Evolutionary conservation across 1,284 basidiomycete species (phyloP).

Genomic region (Lignosus rhinocerotis): DNA sequence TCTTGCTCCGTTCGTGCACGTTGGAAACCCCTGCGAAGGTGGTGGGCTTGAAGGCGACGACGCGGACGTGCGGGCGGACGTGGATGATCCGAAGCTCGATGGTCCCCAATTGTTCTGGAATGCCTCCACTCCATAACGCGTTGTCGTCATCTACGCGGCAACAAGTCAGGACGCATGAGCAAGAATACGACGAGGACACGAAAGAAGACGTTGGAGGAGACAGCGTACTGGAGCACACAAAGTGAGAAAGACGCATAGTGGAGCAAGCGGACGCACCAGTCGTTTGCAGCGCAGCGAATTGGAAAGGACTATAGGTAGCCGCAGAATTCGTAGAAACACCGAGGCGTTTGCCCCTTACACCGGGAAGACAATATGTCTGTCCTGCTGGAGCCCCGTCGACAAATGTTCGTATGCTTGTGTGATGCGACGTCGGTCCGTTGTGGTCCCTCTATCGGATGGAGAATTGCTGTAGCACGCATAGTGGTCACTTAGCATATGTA

Average conservation of each 20-base stretch:
- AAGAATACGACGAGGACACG: no score
- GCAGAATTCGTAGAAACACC: constrained; percentile 4
- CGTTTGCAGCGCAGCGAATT: constrained; percentile 11
- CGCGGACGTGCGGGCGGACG: not conserved
- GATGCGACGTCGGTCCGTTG: constrained; percentile 3
- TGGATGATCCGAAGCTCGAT: constrained; percentile 5
- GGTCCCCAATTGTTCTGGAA: constrained; percentile 6
- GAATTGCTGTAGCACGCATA: constrained; percentile 1
- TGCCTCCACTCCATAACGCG: constrained; percentile 2
- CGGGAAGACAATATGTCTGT: not conserved
- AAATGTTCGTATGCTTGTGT: constrained; percentile 1
- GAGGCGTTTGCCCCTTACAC: not conserved
- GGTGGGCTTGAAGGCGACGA: not conserved
- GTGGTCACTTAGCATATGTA: not conserved
- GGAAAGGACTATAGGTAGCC: constrained; percentile 5
- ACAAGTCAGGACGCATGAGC: no score
- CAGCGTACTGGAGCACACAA: no score
- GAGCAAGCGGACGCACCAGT: not conserved
- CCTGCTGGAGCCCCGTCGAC: constrained; percentile 10
- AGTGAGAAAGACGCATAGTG: not conserved
- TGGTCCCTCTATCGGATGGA: constrained; percentile 15
- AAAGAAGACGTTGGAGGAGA: no score
- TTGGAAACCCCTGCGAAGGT: constrained; percentile 3
- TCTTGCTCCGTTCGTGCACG: constrained; percentile 24
- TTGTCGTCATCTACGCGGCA: constrained; percentile 1